These are phyloP conservation scores for Saccharomycopsis fibuligera DNA, from an alignment of 805 yeast species.

Conservation along the genomic window DNA sequence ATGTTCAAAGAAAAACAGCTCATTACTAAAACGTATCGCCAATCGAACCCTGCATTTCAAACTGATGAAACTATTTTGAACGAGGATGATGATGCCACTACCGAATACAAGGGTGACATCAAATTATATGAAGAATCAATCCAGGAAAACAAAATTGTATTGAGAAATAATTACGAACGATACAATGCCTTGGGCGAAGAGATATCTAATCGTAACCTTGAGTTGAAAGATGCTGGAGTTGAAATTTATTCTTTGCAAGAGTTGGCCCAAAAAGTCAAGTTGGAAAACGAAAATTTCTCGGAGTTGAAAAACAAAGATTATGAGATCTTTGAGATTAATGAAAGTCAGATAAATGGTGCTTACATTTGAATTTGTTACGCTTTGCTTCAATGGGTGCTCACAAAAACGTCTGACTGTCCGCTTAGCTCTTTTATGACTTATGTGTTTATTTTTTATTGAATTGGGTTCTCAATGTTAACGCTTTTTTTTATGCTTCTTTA, in stretches of 20 bases:
- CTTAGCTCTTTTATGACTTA: too few relatives aligned
- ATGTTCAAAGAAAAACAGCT: conserved; percentile 33
- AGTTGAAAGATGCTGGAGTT: background rate
- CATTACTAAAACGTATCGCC: conserved; percentile 29
- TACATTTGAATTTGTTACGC: too few relatives aligned
- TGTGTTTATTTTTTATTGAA: too few relatives aligned
- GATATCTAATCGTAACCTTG: background rate
- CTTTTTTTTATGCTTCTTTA: too few relatives aligned
- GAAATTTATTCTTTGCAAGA: background rate
- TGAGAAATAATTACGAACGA: conserved; percentile 37
- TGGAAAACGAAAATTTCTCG: background rate
- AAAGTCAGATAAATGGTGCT: background rate
- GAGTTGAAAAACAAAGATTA: background rate
- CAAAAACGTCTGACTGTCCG: too few relatives aligned
- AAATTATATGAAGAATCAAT: conserved; percentile 48
- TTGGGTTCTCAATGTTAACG: too few relatives aligned
- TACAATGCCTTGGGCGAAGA: background rate
- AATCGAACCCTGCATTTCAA: conserved; percentile 20
- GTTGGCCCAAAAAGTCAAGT: background rate
- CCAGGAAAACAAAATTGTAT: conserved; percentile 49
- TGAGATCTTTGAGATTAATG: conserved; percentile 1
- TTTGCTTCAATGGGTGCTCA: too few relatives aligned
- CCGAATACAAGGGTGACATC: conserved; percentile 39
- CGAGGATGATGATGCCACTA: conserved; percentile 25
- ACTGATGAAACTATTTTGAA: conserved; percentile 19